A percentile compares a stretch with the other conserved stretches of the same genome.
Evolutionary conservation across 768 basidiomycete genomes (phyloP).

Genomic region (Gloeopeniophorella convolvens): DNA sequence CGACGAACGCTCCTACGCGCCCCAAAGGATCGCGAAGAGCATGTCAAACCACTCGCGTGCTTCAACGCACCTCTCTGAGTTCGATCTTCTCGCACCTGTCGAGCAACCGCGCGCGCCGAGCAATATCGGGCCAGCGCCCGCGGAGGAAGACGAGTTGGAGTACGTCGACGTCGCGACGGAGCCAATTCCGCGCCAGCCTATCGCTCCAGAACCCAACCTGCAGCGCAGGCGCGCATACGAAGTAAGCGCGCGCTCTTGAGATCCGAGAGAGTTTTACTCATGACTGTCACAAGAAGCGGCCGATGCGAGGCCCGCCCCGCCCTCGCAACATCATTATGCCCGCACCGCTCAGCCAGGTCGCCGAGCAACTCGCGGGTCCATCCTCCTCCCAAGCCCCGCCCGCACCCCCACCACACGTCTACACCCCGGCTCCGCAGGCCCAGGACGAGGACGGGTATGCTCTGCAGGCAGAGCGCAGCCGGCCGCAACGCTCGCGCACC

Average conservation of each 20-base stretch:
- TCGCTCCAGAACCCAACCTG: neutral
- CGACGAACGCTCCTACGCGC: neutral
- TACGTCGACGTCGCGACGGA: slow-evolving; percentile 5
- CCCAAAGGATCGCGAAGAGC: slow-evolving; percentile 6
- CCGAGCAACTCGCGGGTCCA: slow-evolving; percentile 1
- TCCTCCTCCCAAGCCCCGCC: neutral
- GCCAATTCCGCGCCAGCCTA: slow-evolving; percentile 5
- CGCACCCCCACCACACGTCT: neutral
- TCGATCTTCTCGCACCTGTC: slow-evolving; percentile 18
- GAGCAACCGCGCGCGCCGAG: neutral
- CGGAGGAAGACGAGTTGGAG: slow-evolving; percentile 17
- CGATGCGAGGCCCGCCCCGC: slow-evolving; percentile 1
- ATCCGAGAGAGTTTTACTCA: neutral
- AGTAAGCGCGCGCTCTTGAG: neutral
- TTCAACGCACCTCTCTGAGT: slow-evolving; percentile 21
- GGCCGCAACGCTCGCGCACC: slow-evolving; percentile 17
- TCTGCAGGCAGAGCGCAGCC: slow-evolving; percentile 1
- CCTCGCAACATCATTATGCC: slow-evolving; percentile 15
- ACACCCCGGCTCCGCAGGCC: neutral
- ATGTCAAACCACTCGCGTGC: slow-evolving; percentile 13
- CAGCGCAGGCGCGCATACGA: neutral
- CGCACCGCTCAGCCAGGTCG: slow-evolving; percentile 10
- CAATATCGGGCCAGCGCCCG: slow-evolving; percentile 3
- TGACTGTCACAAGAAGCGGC: neutral
- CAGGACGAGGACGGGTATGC: neutral